Evolutionary conservation across 2,329 filamentous ascomycete species (phyloP), one percentile per base, ranked within the genome.

Genomic region (Colletotrichum truncatum): DNA sequence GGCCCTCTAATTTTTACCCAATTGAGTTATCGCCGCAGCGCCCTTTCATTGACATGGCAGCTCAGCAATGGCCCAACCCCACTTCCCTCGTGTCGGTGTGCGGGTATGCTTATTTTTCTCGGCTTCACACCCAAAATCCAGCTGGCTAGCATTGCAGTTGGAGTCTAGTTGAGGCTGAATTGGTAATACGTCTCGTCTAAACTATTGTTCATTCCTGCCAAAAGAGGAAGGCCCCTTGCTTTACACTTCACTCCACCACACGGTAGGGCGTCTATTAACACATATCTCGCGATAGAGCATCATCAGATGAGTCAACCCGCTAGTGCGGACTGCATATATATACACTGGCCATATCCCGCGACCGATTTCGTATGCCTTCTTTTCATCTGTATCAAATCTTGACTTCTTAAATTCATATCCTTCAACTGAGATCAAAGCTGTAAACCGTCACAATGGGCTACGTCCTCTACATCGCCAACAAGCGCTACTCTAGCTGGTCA

Each of bases 401-500:
- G n/a, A n/a, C n/a, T n/a, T n/a, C n/a, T n/a, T n/a, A n/a, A n/a
- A n/a, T n/a, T n/a, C n/a, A n/a, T n/a, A n/a, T n/a, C n/a, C n/a
- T 6, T 18, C 21, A 48, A 30, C 10, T 48, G 18, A 7, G 14
- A 6, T 26, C 14, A 8, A 10, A n/a, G 18, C n/a, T n/a, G n/a
- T n/a, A 7, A 46, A 11, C 36, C 16, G 21, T 46, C 61, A 66
- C 30, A 43, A 81, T 81, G 78, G 66, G 72, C 41, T 78, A 77
- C 68, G 72, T 74, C 12, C 78, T 82, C 58, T 78, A 76, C 70
- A 80, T 82, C 67, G 78, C 74, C 26, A 81, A 80, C 70, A 82
- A 81, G 56, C 80, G 80, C 66, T 82, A 82, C 72, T 81, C 79
- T 2, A 81, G 79, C 18, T 82, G 81, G 81, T 82, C 80, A 51